Conservation (phyloP, 2,329 filamentous ascomycete species). For the Akanthomyces uredinophilus region DNA sequence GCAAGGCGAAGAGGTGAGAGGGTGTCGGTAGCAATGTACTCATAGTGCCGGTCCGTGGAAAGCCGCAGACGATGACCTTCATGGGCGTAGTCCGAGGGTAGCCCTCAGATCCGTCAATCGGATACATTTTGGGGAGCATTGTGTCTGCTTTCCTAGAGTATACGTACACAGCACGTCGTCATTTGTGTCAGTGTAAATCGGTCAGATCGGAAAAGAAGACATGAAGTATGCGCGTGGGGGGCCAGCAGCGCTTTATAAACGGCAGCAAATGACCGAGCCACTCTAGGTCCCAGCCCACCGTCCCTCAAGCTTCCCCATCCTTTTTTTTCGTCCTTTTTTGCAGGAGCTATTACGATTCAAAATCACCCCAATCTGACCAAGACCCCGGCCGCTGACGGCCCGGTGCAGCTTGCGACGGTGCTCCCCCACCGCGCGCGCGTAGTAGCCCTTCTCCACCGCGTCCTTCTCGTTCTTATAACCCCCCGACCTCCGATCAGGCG, state of each 20-base stretch:
- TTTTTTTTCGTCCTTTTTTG: neutral
- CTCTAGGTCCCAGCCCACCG: neutral
- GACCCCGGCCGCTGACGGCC: no score
- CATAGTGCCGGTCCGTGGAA: conserved; percentile 13
- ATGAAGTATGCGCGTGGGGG: no score
- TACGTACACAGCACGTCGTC: no score
- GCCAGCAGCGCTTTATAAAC: neutral
- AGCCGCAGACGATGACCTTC: conserved; percentile 10
- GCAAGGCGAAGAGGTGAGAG: neutral
- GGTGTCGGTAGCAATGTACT: neutral
- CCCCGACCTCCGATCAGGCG: neutral
- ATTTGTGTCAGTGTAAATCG: neutral
- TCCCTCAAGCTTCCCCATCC: neutral
- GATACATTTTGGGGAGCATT: conserved; percentile 7
- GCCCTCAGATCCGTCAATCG: conserved; percentile 13
- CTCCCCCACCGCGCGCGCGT: neutral
- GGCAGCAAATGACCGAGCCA: neutral
- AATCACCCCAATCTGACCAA: neutral
- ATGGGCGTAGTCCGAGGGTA: conserved; percentile 13
- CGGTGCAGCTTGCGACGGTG: neutral
- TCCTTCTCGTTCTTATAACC: neutral
- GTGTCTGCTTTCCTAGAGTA: neutral
- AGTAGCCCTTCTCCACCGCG: neutral
- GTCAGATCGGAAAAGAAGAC: no score
- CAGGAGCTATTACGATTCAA: neutral